Evolutionary conservation across 177 flowering plant species (phyloP), one percentile per base, ranked within the genome.

Genomic region (Vitis hybrid): DNA sequence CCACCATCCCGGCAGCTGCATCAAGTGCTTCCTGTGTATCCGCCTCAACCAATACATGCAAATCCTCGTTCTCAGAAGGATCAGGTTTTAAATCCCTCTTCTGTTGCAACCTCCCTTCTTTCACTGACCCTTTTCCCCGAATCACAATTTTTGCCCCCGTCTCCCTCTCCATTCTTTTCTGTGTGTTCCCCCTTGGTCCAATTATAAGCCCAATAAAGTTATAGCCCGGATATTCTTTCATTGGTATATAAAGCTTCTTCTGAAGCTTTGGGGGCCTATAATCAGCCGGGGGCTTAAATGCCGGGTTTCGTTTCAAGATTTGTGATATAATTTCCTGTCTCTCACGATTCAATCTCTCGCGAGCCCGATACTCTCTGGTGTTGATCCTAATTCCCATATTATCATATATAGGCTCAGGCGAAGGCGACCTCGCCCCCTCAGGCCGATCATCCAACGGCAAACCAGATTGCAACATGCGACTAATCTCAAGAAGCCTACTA

Each of bases 161-260:
- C 70, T 95, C 97, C 65, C 79, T 90, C 79, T 90, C 99, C 99
- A 95, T 93, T 75, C 99, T 81, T 83, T 93, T 95, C 88, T 93
- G 99, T 2, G 98, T 95, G 70, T 95, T 93, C 19, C 99, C 99
- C 64, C 99, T 90, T 0, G 99, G 99, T 33, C 99, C 99, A 79
- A 95, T 93, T 6, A 95, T 95, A 29, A 95, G 80, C 9, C 99
- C 98, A 53, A 95, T 93, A 70, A 95, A 95, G 79, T 95, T 95
- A 69, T 95, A 95, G 5, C 99, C 98, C 0, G 99, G 99, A 65
- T 86, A 95, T 72, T 95, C 99, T 68, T 93, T 95, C 99, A 91
- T 88, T 7, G 99, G 99, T 13, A 95, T 95, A 62, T 89, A 93
- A 15, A 95, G 88, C 85, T 95, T 95, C 85, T 93, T 91, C 49